Conservation (phyloP, 768 basidiomycete genomes). For the Arthromyces matolae region DNA sequence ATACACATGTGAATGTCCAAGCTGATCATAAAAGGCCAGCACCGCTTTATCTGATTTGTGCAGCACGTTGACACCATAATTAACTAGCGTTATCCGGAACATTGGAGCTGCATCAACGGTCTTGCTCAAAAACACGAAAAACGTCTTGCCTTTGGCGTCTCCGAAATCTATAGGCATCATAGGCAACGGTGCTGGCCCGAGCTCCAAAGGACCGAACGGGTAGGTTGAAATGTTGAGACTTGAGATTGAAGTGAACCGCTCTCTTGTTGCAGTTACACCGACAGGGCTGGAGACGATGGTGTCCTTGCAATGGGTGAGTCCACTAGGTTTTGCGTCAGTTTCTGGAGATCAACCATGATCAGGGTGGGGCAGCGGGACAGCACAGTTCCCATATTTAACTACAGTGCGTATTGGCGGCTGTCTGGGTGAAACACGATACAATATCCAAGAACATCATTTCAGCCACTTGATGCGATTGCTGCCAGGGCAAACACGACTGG, state of each 20-base stretch:
- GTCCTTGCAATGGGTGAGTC: slow-evolving; percentile 61
- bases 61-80: not conserved
- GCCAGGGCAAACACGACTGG: slow-evolving; percentile 35
- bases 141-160: slow-evolving; percentile 41
- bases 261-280: slow-evolving; percentile 32
- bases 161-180: slow-evolving; percentile 51
- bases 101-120: slow-evolving; percentile 63
- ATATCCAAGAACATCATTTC: no score
- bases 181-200: slow-evolving; percentile 56
- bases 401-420: slow-evolving; percentile 28
- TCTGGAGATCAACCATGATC: not conserved
- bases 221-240: slow-evolving; percentile 21
- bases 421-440: no score
- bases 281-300: slow-evolving; percentile 54
- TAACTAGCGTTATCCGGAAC: slow-evolving; percentile 46
- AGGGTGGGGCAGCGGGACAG: slow-evolving; percentile 53
- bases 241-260: not conserved
- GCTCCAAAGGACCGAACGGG: slow-evolving; percentile 54
- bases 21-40: slow-evolving; percentile 48
- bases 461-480: slow-evolving; percentile 46
- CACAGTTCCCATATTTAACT: slow-evolving; percentile 48
- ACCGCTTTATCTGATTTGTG: not conserved
- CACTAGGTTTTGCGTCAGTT: no score
- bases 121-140: slow-evolving; percentile 55
- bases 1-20: slow-evolving; percentile 53